Conservation (phyloP, 108 stramenopile genomes). For the Nannochloropsis granulata region DNA sequence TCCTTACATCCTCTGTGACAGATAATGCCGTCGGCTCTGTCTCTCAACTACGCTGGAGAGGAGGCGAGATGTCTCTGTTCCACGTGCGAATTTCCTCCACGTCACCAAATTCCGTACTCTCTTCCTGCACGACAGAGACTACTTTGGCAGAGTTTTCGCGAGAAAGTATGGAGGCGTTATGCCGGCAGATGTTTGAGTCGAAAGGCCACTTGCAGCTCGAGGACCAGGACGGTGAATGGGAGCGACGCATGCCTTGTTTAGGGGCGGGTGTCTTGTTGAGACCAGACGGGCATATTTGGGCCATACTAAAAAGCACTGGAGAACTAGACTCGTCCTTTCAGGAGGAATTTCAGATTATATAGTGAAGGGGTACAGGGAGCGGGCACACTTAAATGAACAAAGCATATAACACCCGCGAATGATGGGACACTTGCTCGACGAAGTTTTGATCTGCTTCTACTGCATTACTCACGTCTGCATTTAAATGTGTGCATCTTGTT, state of each 20-base stretch:
- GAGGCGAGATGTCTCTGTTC: background rate
- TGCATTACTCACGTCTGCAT: too few species aligned
- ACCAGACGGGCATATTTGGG: background rate
- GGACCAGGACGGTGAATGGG: background rate
- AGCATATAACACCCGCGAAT: too few species aligned
- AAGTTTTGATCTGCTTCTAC: too few species aligned
- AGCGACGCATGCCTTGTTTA: background rate
- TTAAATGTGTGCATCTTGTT: too few species aligned
- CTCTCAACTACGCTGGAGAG: background rate
- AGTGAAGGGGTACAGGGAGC: background rate
- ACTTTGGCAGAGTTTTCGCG: background rate
- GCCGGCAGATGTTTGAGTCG: background rate
- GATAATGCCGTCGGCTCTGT: background rate
- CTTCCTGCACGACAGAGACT: background rate
- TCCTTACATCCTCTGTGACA: background rate
- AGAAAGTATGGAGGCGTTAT: background rate
- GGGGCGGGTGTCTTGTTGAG: background rate
- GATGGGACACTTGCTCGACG: too few species aligned
- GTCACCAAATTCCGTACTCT: background rate
- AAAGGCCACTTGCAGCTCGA: background rate
- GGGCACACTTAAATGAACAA: too few species aligned
- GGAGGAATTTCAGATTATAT: background rate
- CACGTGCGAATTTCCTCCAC: background rate
- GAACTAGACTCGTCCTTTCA: background rate
- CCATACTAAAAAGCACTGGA: background rate